Conservation (phyloP, 495 filamentous ascomycete species). For the Neurospora sp. region DNA sequence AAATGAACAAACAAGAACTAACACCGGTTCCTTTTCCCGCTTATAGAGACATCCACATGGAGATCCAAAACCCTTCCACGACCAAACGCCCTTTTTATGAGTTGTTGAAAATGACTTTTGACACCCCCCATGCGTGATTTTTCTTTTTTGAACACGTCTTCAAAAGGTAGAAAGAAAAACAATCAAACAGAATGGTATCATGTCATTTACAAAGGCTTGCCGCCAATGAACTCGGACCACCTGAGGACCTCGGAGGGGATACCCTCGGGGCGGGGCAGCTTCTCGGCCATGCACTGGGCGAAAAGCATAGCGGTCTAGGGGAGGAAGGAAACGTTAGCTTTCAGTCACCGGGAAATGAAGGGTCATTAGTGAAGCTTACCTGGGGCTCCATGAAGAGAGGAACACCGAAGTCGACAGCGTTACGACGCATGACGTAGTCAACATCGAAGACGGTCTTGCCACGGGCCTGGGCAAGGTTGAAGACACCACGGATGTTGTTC, state of each 20-base stretch:
- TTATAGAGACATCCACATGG: not conserved
- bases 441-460: conserved; percentile 81
- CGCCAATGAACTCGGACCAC: conserved; percentile 91
- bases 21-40: not conserved
- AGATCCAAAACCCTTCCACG: not conserved
- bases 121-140: not conserved
- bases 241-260: conserved; percentile 82
- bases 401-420: conserved; percentile 96
- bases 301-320: conserved; percentile 86
- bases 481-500: conserved; percentile 89
- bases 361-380: conserved; percentile 44
- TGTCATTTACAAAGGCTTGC: conserved; percentile 66
- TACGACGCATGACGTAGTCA: conserved; percentile 97
- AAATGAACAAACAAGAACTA: not conserved
- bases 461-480: conserved; percentile 81
- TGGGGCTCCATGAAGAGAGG: conserved; percentile 98
- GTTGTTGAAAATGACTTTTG: conserved; percentile 1
- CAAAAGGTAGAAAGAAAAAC: not conserved
- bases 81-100: not conserved
- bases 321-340: conserved; percentile 13
- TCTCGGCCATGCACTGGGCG: conserved; percentile 90
- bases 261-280: conserved; percentile 71
- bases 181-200: conserved; percentile 3
- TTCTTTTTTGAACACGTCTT: conserved; percentile 1
- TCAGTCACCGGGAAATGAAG: not conserved